These are phyloP conservation scores for Plasmodium gallinaceum DNA, from an alignment of 169 alveolate genomes.

Conservation along the genomic window DNA sequence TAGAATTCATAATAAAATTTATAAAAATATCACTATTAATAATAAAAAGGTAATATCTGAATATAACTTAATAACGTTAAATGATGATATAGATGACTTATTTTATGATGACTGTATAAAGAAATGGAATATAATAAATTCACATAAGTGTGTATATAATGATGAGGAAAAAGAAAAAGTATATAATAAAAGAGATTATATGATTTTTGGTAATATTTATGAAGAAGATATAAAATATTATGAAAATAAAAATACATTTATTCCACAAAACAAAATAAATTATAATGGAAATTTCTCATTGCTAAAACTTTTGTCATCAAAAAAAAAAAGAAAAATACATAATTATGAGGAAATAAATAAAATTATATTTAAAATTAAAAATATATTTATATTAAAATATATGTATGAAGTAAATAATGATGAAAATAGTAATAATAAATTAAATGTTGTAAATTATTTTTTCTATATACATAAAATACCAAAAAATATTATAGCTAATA, in stretches of 20 bases:
- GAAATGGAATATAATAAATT: constrained; percentile 5
- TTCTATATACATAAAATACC: constrained; percentile 33
- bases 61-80: constrained; percentile 28
- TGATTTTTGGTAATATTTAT: constrained; percentile 23
- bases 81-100: constrained; percentile 10
- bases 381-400: constrained; percentile 19
- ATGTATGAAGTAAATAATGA: neutral
- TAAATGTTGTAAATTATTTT: constrained; percentile 11
- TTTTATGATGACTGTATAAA: constrained; percentile 40
- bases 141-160: neutral
- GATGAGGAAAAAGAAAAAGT: neutral
- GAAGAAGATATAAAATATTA: constrained; percentile 4
- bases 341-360: constrained; percentile 38
- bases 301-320: constrained; percentile 17
- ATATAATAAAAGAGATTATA: constrained; percentile 15
- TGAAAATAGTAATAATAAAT: neutral
- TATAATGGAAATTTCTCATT: neutral
- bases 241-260: neutral
- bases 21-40: constrained; percentile 24
- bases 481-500: constrained; percentile 33
- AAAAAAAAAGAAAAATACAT: constrained; percentile 15
- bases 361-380: constrained; percentile 24
- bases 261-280: neutral
- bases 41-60: constrained; percentile 23
- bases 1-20: constrained; percentile 6